Percentiles rank a stretch among this genome's conserved stretches.
phyloP scores from a whole-genome alignment of 768 basidiomycete species.

The Cystobasidium onofrii region DNA sequence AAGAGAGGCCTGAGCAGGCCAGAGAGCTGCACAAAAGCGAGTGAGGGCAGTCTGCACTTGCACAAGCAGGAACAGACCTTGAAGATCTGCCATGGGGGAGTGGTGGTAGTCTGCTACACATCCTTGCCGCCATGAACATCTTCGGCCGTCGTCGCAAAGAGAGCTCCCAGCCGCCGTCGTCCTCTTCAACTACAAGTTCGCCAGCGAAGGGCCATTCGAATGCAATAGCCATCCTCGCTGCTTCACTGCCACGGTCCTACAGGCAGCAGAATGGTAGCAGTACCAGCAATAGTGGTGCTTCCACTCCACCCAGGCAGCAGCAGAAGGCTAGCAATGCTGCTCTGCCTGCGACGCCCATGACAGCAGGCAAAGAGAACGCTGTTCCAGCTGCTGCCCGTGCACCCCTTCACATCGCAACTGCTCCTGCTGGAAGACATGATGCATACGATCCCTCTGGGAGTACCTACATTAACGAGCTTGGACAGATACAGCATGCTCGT shows the following conservation, averaged over 20 bases:
- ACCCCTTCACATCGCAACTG: not conserved
- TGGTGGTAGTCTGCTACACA: too few species aligned
- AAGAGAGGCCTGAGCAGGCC: too few species aligned
- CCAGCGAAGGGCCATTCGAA: not conserved
- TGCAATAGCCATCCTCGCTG: not conserved
- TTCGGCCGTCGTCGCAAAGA: constrained; percentile 10
- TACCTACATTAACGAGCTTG: not conserved
- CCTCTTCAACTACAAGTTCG: too few species aligned
- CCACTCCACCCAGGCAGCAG: not conserved
- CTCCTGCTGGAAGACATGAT: not conserved
- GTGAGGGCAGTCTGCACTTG: too few species aligned
- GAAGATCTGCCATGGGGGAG: too few species aligned
- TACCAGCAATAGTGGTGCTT: not conserved
- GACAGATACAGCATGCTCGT: not conserved
- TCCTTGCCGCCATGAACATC: not conserved
- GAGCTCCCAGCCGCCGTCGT: constrained; percentile 12
- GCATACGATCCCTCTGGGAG: not conserved
- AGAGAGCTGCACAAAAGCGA: too few species aligned
- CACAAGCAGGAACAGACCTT: too few species aligned
- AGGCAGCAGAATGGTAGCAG: not conserved
- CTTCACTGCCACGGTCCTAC: constrained; percentile 20
- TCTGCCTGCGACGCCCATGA: not conserved
- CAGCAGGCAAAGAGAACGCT: constrained; percentile 1
- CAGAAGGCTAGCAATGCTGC: not conserved
- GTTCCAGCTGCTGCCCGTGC: constrained; percentile 16